Evolutionary conservation across 2,329 filamentous ascomycete genomes (phyloP), one percentile per base, ranked within the genome.

Genomic region (Stemphylium beticola): DNA sequence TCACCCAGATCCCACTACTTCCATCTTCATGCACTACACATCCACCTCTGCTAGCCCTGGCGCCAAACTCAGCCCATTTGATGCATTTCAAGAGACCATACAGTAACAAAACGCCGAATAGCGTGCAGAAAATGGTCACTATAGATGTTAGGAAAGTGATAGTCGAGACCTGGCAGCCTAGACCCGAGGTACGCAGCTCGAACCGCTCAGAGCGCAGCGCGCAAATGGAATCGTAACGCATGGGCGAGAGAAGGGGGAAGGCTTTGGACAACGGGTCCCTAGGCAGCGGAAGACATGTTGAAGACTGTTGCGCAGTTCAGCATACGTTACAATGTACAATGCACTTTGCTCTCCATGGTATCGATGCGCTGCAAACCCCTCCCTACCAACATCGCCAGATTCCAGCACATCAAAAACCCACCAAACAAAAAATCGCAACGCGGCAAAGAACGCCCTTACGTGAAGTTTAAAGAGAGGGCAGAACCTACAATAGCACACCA

Each of bases 121-220:
- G 56, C 0, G 78, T 80, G 24, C 68, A 72, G 32, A 78, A 69
- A 38, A 80, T 73, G 2, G 79, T 78, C 7, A 78, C 70, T 15
- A 80, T 60, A 4, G 77, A 69, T 33, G 76, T 77, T 31, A 81
- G 64, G 22, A 80, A 73, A 0, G 78, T 80, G 7, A 77, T 77
- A 6, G 78, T 80, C 0, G 78, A 80, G 43, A 78, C 78, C 46
- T 76, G 73, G 56, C 79, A 81, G 17, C 79, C 79, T 0, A 81
- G 62, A 5, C 77, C 69, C 15, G 67, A 65, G 9, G 78, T 81
- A 2, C 79, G 73, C 6, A 81, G 68, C 55, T 81, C 79, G 53
- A 76, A 81, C 44, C 78, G 73, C 63, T 80, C 79, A 2, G 74
- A 64, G 1, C 64, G 64, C 7, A 75, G 58, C 8, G 73, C 77